Conservation (phyloP, 1,139 yeast genomes). For the Saccharomyces hybrid region DNA sequence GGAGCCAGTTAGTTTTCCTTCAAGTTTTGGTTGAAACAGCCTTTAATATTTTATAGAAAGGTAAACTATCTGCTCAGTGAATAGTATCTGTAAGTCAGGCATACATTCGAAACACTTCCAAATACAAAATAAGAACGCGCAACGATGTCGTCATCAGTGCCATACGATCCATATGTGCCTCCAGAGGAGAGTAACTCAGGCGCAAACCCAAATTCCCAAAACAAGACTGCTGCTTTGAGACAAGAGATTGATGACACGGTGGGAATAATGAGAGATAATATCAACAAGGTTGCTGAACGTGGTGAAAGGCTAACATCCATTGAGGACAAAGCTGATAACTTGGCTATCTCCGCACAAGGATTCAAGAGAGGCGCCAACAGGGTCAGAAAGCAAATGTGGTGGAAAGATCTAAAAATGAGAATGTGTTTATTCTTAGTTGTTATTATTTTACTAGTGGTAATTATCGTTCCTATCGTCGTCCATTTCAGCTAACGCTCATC, state of each 20-base stretch:
- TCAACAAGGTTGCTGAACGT: conserved; percentile 87
- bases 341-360: conserved; percentile 90
- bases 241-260: conserved; percentile 96
- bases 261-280: conserved; percentile 95
- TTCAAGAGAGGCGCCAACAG: conserved; percentile 96
- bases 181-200: conserved; percentile 35
- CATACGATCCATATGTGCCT: conserved; percentile 87
- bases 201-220: conserved; percentile 33
- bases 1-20: neutral
- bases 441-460: conserved; percentile 73
- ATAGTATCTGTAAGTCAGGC: neutral
- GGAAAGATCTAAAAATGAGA: conserved; percentile 97
- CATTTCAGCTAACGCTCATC: conserved; percentile 48
- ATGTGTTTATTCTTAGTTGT: conserved; percentile 79
- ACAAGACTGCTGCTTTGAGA: conserved; percentile 75
- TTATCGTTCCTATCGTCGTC: conserved; percentile 89
- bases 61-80: neutral
- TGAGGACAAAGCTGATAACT: conserved; percentile 88
- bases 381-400: conserved; percentile 99
- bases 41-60: neutral
- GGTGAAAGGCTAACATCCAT: conserved; percentile 91
- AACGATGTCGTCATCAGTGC: conserved; percentile 68
- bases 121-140: neutral
- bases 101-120: neutral
- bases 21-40: neutral